Percentiles rank a stretch among this genome's conserved stretches.
phyloP scores from a whole-genome alignment of 2,329 filamentous ascomycete species.

The Fusarium albosuccineum region DNA sequence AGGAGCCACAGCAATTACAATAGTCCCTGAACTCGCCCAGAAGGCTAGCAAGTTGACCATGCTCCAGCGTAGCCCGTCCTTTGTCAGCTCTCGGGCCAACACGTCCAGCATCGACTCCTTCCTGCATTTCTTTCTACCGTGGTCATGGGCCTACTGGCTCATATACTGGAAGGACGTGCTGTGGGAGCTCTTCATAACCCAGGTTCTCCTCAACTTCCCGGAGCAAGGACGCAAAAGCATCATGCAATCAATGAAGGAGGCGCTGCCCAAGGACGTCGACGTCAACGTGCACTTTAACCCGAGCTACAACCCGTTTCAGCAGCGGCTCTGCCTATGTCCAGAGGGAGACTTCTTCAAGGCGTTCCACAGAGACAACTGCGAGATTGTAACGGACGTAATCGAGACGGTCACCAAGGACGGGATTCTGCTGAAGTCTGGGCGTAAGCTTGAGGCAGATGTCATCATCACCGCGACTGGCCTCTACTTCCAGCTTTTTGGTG shows the following conservation, averaged over 20 bases:
- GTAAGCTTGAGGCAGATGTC: conserved; percentile 71
- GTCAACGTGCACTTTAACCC: conserved; percentile 75
- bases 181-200: conserved; percentile 58
- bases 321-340: conserved; percentile 78
- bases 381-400: conserved; percentile 66
- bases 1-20: conserved; percentile 83
- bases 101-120: conserved; percentile 52
- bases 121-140: conserved; percentile 60
- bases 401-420: conserved; percentile 62
- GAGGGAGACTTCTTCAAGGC: conserved; percentile 69
- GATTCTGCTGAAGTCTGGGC: conserved; percentile 61
- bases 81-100: conserved; percentile 70
- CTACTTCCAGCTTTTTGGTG: conserved; percentile 69
- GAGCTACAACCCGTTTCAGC: conserved; percentile 76
- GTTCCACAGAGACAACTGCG: conserved; percentile 58
- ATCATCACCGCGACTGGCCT: conserved; percentile 79
- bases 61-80: conserved; percentile 83
- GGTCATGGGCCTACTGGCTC: conserved; percentile 59
- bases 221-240: conserved; percentile 50
- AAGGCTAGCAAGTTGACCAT: conserved; percentile 78
- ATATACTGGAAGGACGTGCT: conserved; percentile 65
- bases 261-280: conserved; percentile 67
- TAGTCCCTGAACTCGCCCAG: conserved; percentile 77
- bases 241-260: conserved; percentile 56
- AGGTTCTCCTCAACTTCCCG: conserved; percentile 47